phyloP scores from a whole-genome alignment of 768 basidiomycete species.

The Trametes cingulata region DNA sequence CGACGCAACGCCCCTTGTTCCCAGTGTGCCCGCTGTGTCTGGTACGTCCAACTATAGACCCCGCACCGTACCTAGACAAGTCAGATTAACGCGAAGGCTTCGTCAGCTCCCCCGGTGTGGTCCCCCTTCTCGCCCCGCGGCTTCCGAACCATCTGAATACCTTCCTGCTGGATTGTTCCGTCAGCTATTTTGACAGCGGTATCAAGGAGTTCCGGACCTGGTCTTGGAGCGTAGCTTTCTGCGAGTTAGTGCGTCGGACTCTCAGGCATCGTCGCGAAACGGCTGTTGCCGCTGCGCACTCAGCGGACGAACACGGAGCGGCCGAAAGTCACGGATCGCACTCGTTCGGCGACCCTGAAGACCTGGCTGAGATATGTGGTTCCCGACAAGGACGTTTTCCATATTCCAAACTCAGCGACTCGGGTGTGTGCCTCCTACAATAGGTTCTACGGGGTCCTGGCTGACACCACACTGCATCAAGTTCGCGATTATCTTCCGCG shows the following conservation, averaged over 20 bases:
- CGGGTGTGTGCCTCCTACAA: background rate
- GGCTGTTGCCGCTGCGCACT: no score
- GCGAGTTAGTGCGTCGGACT: no score
- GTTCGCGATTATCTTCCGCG: conserved; percentile 2
- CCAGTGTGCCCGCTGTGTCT: background rate
- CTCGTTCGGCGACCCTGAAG: no score
- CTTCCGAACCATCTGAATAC: background rate
- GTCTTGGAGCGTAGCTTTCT: background rate
- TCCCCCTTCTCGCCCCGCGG: background rate
- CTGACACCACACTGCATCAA: background rate
- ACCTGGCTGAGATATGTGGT: background rate
- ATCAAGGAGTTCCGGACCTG: background rate
- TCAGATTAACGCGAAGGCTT: conserved; percentile 1
- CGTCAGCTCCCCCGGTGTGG: background rate
- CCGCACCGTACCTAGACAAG: background rate
- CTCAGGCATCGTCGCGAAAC: no score
- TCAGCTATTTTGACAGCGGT: background rate
- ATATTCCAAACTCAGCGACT: conserved; percentile 2
- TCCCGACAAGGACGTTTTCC: background rate
- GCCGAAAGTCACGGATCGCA: no score
- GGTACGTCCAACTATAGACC: background rate
- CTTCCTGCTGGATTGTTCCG: background rate
- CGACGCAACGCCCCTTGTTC: background rate
- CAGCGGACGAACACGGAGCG: no score
- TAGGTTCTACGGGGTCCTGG: background rate